A percentile compares a stretch with the other conserved stretches of the same genome.
Evolutionary conservation across 108 stramenopile genomes (phyloP).

Genomic region (Nitzschia palea): DNA sequence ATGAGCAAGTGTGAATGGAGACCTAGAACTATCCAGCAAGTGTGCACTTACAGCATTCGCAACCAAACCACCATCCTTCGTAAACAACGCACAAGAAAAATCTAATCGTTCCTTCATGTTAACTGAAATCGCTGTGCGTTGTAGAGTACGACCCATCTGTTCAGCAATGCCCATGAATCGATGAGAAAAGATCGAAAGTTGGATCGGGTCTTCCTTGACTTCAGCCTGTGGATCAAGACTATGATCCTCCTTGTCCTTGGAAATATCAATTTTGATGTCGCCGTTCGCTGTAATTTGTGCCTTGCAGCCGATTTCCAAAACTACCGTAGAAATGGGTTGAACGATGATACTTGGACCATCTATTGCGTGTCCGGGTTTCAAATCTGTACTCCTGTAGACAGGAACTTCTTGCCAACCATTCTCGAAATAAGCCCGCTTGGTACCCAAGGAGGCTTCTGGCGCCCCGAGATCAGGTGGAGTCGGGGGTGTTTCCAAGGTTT

Average conservation of each 20-base stretch:
- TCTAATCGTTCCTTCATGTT: constrained; percentile 99
- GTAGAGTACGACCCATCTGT: constrained; percentile 97
- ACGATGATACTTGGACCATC: constrained; percentile 93
- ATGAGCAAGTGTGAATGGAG: too few relatives aligned
- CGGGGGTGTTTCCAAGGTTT: constrained; percentile 38
- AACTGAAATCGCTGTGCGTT: constrained; percentile 93
- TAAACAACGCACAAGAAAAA: constrained; percentile 97
- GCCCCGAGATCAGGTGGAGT: constrained; percentile 44
- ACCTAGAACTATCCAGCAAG: too few relatives aligned
- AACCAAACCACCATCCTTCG: constrained; percentile 91
- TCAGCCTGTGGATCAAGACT: constrained; percentile 12
- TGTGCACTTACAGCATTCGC: constrained; percentile 81
- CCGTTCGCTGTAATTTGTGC: constrained; percentile 89
- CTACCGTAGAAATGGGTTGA: constrained; percentile 92
- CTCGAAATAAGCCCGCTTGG: constrained; percentile 87
- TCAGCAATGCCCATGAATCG: constrained; percentile 99
- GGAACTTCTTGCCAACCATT: constrained; percentile 88
- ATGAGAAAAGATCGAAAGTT: constrained; percentile 91
- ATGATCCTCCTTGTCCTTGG: constrained; percentile 12
- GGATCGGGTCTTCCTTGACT: constrained; percentile 85
- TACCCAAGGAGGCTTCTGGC: constrained; percentile 52
- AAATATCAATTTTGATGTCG: constrained; percentile 82
- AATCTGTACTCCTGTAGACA: constrained; percentile 84
- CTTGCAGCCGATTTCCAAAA: constrained; percentile 89
- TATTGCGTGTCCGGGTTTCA: constrained; percentile 78